phyloP scores from a whole-genome alignment of 805 yeast species.

The Brettanomyces bruxellensis region DNA sequence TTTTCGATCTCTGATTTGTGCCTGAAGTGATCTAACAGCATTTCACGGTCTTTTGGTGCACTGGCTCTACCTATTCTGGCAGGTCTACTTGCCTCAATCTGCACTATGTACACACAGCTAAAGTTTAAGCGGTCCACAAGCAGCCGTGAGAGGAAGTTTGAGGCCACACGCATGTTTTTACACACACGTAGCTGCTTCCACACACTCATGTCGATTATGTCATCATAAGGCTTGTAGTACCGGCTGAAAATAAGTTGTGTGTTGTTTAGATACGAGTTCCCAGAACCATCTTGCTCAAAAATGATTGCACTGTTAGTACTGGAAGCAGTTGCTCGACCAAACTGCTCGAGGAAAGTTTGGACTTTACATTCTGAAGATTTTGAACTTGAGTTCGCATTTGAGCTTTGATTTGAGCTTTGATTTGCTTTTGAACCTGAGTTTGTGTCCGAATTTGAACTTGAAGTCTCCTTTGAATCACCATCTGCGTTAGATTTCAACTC shows the following conservation, averaged over 20 bases:
- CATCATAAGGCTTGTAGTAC: constrained; percentile 18
- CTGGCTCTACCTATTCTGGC: constrained; percentile 23
- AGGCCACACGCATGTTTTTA: constrained; percentile 37
- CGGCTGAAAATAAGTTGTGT: constrained; percentile 34
- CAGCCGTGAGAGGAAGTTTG: constrained; percentile 29
- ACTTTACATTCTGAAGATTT: neutral
- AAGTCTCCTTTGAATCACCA: too few species aligned
- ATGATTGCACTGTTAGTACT: constrained; percentile 27
- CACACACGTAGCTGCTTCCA: constrained; percentile 27
- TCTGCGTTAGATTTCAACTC: neutral
- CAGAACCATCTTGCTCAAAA: constrained; percentile 59
- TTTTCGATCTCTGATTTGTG: constrained; percentile 29
- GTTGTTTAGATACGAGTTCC: constrained; percentile 48
- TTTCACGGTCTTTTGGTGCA: constrained; percentile 31
- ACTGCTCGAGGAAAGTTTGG: constrained; percentile 18
- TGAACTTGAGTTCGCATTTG: too few species aligned
- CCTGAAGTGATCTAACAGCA: constrained; percentile 36
- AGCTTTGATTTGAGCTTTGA: too few species aligned
- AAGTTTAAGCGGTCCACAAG: constrained; percentile 27
- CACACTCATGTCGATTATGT: constrained; percentile 24
- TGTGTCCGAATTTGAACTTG: too few species aligned
- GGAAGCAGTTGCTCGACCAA: constrained; percentile 51
- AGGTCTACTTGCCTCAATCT: constrained; percentile 40
- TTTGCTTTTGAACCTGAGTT: too few species aligned
- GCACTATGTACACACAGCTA: constrained; percentile 41